Conservation (phyloP, 2,329 filamentous ascomycete genomes). For the Pseudogymnoascus sp. region DNA sequence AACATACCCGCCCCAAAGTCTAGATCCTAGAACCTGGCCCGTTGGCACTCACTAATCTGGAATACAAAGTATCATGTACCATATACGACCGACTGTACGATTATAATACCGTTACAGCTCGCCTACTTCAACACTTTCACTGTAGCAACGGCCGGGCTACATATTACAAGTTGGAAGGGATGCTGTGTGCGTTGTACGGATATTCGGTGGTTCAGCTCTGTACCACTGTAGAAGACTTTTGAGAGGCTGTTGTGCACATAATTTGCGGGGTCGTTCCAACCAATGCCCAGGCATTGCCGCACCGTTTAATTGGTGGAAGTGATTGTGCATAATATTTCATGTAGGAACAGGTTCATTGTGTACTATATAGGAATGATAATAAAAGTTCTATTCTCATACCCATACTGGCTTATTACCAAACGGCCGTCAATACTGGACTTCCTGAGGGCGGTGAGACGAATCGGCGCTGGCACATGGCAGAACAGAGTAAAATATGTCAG, state of each 20-base stretch:
- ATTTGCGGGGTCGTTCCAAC: background rate
- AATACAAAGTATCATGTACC: background rate
- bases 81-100: background rate
- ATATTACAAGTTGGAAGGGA: background rate
- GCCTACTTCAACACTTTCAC: background rate
- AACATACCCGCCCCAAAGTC: background rate
- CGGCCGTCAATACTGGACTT: background rate
- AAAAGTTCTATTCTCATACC: background rate
- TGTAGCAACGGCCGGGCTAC: background rate
- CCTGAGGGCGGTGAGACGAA: background rate
- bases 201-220: background rate
- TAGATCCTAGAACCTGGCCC: too few species aligned
- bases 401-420: background rate
- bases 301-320: background rate
- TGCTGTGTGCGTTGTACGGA: background rate
- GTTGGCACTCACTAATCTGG: background rate
- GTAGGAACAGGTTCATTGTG: background rate
- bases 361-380: background rate
- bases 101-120: background rate
- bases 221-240: background rate
- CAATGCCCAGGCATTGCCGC: background rate
- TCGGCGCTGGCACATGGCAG: background rate
- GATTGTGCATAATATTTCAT: background rate
- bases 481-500: background rate
- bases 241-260: background rate